Evolutionary conservation across 805 yeast species (phyloP), one percentile per base, ranked within the genome.

Genomic region (Priceomyces medius): DNA sequence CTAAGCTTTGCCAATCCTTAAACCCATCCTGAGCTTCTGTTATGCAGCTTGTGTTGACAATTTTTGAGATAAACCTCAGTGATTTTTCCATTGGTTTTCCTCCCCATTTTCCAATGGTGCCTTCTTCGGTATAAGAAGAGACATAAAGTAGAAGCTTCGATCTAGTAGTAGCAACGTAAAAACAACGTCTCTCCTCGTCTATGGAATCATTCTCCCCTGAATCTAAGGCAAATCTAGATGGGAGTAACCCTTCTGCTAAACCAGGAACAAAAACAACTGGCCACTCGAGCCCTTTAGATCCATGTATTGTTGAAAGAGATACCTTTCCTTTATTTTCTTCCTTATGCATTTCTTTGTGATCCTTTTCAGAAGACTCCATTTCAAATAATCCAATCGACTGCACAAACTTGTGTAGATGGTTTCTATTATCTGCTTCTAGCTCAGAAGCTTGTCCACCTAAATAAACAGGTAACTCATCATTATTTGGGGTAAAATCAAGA

Each of bases 211-310:
- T 63, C 12, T 54, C 50, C 0, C 54, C 60, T 5, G 46, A 48
- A 24, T 56, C 54, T n/a, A 63, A 48, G 0, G 79, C 78, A 54
- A 73, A 74, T 2, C 60, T 53, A 3, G 83, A 78, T 0, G 96
- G 96, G 9, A 87, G 63, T 10, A 77, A 59, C 1, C 85, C 83
- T 35, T 85, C 87, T 23, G 76, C 69, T 13, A 86, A 63, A 0
- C 87, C 84, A 0, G 95, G 88, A 9, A 88, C 76, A 55, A 88
- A 87, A 0, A 91, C 97, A 10, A 87, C 79, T 0, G 96, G 91
- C 97, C 98, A 91, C 58, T 91, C 99, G 2, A 90, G 68, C 1
- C 99, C 99, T 58, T 91, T 91, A 1, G 97, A 81, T 0, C 89
- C 88, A 58, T 91, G 99, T 9, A 91, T 84, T 0, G 98, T 93